Conservation (phyloP, 768 basidiomycete species). For the Suillus variegatus region DNA sequence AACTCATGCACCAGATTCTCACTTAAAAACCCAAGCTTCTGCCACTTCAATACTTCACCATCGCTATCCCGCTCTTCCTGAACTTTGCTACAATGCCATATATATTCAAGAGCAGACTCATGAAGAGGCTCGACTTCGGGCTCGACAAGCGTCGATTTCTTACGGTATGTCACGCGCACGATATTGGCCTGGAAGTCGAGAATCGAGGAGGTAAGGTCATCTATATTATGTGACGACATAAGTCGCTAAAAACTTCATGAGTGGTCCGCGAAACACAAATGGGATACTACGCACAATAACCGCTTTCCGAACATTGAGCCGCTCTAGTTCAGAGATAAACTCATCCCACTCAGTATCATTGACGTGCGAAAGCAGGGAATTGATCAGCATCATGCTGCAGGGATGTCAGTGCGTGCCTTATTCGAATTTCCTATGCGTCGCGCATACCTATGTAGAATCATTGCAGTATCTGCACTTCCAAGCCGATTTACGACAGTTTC, state of each 20-base stretch:
- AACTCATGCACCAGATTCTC: constrained; percentile 81
- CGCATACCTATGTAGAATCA: constrained; percentile 76
- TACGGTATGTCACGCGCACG: constrained; percentile 74
- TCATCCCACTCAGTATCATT: constrained; percentile 77
- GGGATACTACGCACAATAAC: constrained; percentile 61
- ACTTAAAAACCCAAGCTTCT: constrained; percentile 72
- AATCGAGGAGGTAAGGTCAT: constrained; percentile 81
- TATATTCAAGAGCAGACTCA: constrained; percentile 54
- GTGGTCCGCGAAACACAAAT: constrained; percentile 6
- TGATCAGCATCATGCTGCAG: constrained; percentile 84
- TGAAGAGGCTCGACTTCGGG: constrained; percentile 63
- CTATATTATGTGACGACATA: constrained; percentile 80
- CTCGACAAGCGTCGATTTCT: constrained; percentile 79
- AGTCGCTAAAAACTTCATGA: constrained; percentile 53
- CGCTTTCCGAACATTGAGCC: constrained; percentile 76
- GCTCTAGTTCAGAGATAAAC: constrained; percentile 74
- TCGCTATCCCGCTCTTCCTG: constrained; percentile 51
- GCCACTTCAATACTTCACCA: constrained; percentile 65
- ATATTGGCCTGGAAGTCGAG: constrained; percentile 89
- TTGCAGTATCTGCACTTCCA: constrained; percentile 80
- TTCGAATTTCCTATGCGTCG: neutral
- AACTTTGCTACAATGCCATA: constrained; percentile 69
- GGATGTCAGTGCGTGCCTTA: neutral
- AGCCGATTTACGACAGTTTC: constrained; percentile 83
- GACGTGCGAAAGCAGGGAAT: constrained; percentile 80